These are phyloP conservation scores for Westerdykella ornata DNA, from an alignment of 2,329 filamentous ascomycete species.

Conservation along the genomic window DNA sequence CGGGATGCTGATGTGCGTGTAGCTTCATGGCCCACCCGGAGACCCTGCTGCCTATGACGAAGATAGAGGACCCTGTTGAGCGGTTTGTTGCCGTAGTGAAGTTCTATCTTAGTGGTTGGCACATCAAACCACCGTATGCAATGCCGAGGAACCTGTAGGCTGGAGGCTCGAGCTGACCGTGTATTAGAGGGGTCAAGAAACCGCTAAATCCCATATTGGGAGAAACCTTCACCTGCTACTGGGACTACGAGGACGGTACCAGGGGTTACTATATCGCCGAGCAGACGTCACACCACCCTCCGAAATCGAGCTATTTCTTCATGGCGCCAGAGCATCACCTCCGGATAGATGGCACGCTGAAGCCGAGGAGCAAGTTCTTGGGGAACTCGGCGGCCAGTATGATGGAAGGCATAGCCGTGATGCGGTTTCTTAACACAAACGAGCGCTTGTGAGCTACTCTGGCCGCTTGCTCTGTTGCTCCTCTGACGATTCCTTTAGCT, in stretches of 20 bases:
- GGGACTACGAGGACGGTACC: constrained; percentile 80
- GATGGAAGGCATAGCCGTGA: constrained; percentile 92
- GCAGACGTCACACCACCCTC: constrained; percentile 95
- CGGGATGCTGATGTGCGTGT: constrained; percentile 16
- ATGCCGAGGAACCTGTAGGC: background rate
- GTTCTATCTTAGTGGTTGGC: constrained; percentile 98
- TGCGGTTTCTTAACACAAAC: constrained; percentile 74
- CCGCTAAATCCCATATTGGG: constrained; percentile 94
- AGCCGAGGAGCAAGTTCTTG: constrained; percentile 88
- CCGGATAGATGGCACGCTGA: constrained; percentile 89
- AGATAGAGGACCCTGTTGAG: constrained; percentile 79
- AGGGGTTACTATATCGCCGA: constrained; percentile 93
- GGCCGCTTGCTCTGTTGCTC: background rate
- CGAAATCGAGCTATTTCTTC: constrained; percentile 99
- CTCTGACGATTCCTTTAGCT: constrained; percentile 47
- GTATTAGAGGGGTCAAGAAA: constrained; percentile 87
- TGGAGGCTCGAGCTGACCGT: constrained; percentile 20
- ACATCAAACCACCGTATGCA: constrained; percentile 90
- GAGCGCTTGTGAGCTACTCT: constrained; percentile 71
- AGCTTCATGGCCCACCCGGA: constrained; percentile 99
- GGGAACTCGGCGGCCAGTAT: constrained; percentile 96
- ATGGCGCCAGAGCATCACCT: constrained; percentile 92
- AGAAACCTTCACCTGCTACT: constrained; percentile 91
- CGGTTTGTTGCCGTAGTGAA: constrained; percentile 94
- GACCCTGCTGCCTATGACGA: constrained; percentile 79